A percentile compares a stretch with the other conserved stretches of the same genome.
These are phyloP conservation scores for Fusarium sororula DNA, from an alignment of 2,329 filamentous ascomycete species.

Conservation along the genomic window DNA sequence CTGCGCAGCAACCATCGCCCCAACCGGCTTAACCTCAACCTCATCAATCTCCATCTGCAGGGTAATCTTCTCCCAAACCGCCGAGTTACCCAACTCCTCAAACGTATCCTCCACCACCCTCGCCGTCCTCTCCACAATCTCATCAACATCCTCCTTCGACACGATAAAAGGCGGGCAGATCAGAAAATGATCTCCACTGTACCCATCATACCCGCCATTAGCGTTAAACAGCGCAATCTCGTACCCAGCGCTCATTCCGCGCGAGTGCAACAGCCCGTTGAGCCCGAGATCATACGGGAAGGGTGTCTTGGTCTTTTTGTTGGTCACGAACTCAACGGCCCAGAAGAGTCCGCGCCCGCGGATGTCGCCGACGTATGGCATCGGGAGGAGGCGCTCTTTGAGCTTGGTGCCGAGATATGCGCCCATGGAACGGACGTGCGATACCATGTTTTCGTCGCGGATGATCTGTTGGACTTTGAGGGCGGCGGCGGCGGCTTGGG, in stretches of 20 bases:
- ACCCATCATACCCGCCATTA: slow-evolving; percentile 35
- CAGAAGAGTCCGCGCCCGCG: slow-evolving; percentile 34
- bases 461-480: slow-evolving; percentile 30
- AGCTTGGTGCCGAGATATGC: slow-evolving; percentile 23
- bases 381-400: slow-evolving; percentile 3
- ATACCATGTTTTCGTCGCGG: slow-evolving; percentile 5
- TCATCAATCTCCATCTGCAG: slow-evolving; percentile 23
- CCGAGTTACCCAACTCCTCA: slow-evolving; percentile 12
- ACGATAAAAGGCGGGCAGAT: slow-evolving; percentile 35
- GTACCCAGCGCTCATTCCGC: slow-evolving; percentile 32
- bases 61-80: slow-evolving; percentile 29
- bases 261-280: slow-evolving; percentile 17
- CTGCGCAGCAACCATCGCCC: background rate
- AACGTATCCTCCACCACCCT: slow-evolving; percentile 33
- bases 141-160: slow-evolving; percentile 20
- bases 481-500: slow-evolving; percentile 21
- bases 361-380: slow-evolving; percentile 34
- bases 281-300: slow-evolving; percentile 27
- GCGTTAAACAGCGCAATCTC: slow-evolving; percentile 36
- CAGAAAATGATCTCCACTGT: slow-evolving; percentile 33
- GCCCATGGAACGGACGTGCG: slow-evolving; percentile 9
- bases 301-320: slow-evolving; percentile 31
- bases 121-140: slow-evolving; percentile 30
- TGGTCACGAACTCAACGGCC: slow-evolving; percentile 34
- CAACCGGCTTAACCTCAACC: background rate